These are phyloP conservation scores for Boletus reticulatus DNA, from an alignment of 768 basidiomycete genomes.

Conservation along the genomic window DNA sequence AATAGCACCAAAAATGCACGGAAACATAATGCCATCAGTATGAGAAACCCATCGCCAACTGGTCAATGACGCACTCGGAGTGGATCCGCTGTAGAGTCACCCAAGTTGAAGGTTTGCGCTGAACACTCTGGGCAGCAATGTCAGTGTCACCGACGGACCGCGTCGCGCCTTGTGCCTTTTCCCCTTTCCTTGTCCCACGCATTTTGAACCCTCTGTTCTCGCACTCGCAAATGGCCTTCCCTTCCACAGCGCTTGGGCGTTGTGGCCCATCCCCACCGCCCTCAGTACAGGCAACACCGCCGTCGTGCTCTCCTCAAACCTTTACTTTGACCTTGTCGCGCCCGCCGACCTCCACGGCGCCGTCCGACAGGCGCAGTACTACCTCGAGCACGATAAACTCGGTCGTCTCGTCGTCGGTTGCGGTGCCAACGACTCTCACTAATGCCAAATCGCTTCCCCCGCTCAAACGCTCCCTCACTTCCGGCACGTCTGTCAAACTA, in stretches of 20 bases:
- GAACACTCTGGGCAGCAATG: no score
- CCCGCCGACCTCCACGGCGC: conserved; percentile 37
- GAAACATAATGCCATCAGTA: neutral
- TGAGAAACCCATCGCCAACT: neutral
- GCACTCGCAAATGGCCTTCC: no score
- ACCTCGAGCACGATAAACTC: conserved; percentile 37
- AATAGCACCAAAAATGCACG: neutral
- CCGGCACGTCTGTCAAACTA: conserved; percentile 17
- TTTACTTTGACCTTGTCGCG: conserved; percentile 28
- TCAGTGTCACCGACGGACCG: no score
- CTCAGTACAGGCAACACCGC: conserved; percentile 23
- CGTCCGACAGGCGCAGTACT: conserved; percentile 26
- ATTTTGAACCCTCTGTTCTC: no score
- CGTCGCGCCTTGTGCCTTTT: no score
- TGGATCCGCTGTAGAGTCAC: no score
- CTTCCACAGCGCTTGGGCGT: conserved; percentile 7
- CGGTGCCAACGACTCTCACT: conserved; percentile 35
- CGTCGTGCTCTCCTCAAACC: conserved; percentile 26
- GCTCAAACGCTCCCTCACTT: conserved; percentile 27
- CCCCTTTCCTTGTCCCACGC: no score
- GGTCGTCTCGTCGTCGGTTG: conserved; percentile 42
- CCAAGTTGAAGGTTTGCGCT: no score
- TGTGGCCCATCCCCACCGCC: conserved; percentile 34
- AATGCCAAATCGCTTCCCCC: conserved; percentile 24
- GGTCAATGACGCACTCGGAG: no score